A percentile compares a stretch with the other conserved stretches of the same genome.
Conservation (phyloP, 2,329 filamentous ascomycete species). For the Rutstroemia sp. region DNA sequence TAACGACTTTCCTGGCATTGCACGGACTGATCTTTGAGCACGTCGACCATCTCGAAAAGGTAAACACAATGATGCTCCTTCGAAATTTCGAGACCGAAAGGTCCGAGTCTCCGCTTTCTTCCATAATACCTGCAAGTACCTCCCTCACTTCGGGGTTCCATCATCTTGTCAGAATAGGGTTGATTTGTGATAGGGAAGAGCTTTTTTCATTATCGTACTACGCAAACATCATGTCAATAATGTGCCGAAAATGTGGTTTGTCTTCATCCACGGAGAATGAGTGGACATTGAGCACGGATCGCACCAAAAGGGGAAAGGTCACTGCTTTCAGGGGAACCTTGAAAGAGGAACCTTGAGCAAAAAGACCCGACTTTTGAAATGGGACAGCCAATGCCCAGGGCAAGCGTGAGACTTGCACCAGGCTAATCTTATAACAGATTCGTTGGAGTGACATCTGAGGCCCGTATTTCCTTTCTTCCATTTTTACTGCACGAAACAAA, state of each 20-base stretch:
- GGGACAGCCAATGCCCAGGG: no score
- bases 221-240: background rate
- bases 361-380: no score
- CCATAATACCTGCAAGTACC: no score
- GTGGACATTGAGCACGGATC: background rate
- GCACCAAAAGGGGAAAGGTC: background rate
- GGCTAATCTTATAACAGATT: no score
- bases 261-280: background rate
- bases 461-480: no score
- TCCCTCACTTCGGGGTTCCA: background rate
- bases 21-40: background rate
- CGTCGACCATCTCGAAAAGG: background rate
- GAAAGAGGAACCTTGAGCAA: no score
- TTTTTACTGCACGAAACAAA: no score
- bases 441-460: no score
- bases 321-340: background rate
- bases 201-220: background rate
- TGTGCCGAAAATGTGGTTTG: background rate
- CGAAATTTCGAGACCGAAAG: no score
- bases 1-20: background rate
- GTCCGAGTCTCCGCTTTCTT: no score
- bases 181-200: background rate
- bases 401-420: no score
- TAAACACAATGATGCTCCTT: no score
- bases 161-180: background rate